Evolutionary conservation across 495 filamentous ascomycete genomes (phyloP).

Genomic region (Neurospora discreta): DNA sequence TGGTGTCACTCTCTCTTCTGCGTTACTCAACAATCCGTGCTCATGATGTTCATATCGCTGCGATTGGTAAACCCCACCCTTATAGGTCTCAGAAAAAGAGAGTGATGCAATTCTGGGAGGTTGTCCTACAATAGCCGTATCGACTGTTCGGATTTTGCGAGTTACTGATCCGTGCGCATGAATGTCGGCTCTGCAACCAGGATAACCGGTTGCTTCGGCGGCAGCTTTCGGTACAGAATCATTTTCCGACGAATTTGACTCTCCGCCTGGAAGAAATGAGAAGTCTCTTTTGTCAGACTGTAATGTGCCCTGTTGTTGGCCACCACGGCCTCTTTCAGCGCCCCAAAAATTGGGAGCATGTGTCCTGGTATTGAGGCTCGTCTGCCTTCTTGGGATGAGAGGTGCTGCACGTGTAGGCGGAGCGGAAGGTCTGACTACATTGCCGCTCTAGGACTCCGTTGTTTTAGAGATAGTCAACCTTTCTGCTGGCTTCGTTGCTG

Average conservation of each 20-base stretch:
- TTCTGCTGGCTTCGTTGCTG: not conserved
- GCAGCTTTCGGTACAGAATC: not conserved
- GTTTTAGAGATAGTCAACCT: not conserved
- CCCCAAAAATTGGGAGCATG: not conserved
- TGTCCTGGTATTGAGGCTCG: conserved; percentile 12
- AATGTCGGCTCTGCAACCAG: not conserved
- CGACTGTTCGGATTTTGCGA: not conserved
- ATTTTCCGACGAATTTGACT: not conserved
- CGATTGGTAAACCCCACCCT: not conserved
- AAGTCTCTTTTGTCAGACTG: not conserved
- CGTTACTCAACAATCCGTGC: not conserved
- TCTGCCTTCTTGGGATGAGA: conserved; percentile 20
- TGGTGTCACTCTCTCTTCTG: not conserved
- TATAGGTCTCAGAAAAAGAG: not conserved
- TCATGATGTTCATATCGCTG: not conserved
- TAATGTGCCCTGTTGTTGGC: not conserved
- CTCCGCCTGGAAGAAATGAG: not conserved
- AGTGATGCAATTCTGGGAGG: not conserved
- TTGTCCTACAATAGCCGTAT: not conserved
- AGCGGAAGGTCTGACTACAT: not conserved
- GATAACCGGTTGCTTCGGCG: not conserved
- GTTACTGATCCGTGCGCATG: not conserved
- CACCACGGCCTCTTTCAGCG: not conserved
- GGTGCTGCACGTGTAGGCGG: conserved; percentile 13
- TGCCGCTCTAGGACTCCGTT: conserved; percentile 2